Percentiles rank a stretch among this genome's conserved stretches.
phyloP scores from a whole-genome alignment of 2,329 filamentous ascomycete genomes.

The Didymosphaeria variabile region DNA sequence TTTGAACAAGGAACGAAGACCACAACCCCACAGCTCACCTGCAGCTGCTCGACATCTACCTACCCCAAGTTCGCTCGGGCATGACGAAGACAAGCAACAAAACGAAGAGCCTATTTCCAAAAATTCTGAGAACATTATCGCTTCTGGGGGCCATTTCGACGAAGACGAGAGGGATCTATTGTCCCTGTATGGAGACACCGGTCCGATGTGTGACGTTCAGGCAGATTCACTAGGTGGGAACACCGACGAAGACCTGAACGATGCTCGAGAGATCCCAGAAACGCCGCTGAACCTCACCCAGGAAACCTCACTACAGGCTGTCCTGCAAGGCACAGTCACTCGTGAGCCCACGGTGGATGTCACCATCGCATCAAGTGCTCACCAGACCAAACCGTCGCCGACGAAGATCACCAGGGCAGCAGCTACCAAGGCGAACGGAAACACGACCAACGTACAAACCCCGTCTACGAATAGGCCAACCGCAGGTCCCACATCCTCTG shows the following conservation, averaged over 20 bases:
- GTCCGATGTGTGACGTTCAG: conserved; percentile 7
- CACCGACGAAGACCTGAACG: neutral
- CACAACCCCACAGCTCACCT: conserved; percentile 7
- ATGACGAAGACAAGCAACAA: conserved; percentile 18
- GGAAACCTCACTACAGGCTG: neutral
- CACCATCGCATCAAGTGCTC: neutral
- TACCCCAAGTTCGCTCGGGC: conserved; percentile 39
- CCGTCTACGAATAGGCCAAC: neutral
- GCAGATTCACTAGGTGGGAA: conserved; percentile 13
- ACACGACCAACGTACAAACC: conserved; percentile 10
- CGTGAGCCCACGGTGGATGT: neutral
- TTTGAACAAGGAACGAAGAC: neutral
- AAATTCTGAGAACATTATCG: conserved; percentile 6
- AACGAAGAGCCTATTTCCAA: neutral
- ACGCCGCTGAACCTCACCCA: conserved; percentile 1
- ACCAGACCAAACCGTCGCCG: neutral
- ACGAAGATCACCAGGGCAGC: neutral
- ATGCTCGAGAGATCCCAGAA: conserved; percentile 3
- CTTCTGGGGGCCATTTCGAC: conserved; percentile 33
- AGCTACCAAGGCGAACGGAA: neutral
- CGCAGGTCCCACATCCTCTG: neutral
- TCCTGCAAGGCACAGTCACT: conserved; percentile 5
- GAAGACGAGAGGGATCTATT: conserved; percentile 40
- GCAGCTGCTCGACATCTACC: conserved; percentile 33
- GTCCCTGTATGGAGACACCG: conserved; percentile 29